phyloP scores from a whole-genome alignment of 2,329 filamentous ascomycete species.

The Tolypocladium capitatum region DNA sequence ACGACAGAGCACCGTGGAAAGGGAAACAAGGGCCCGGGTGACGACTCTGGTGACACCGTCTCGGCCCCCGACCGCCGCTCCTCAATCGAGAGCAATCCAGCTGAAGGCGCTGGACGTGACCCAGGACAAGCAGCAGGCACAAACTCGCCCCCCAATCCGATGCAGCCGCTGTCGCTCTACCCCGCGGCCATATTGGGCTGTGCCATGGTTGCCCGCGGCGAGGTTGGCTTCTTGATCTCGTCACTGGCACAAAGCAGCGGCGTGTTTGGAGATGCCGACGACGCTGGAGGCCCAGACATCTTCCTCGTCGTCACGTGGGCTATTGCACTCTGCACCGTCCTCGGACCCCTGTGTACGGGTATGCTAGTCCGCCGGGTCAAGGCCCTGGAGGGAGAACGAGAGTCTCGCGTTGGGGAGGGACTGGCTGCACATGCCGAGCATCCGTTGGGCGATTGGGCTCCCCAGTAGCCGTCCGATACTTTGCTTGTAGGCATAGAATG shows the following conservation, averaged over 20 bases:
- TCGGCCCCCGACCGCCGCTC: neutral
- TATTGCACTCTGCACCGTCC: conserved; percentile 39
- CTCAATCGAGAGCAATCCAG: neutral
- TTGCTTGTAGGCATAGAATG: too few relatives aligned
- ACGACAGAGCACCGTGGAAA: neutral
- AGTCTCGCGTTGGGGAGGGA: neutral
- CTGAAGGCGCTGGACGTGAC: neutral
- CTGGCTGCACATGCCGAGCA: neutral
- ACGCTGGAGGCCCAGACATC: conserved; percentile 21
- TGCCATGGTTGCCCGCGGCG: conserved; percentile 64
- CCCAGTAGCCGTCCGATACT: neutral
- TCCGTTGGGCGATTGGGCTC: neutral
- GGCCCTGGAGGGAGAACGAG: conserved; percentile 7
- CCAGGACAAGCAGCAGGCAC: neutral
- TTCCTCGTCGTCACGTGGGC: conserved; percentile 44
- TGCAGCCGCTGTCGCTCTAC: conserved; percentile 49
- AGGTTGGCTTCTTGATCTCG: conserved; percentile 73
- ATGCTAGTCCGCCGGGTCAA: conserved; percentile 30
- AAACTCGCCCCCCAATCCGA: conserved; percentile 10
- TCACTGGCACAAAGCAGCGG: conserved; percentile 46
- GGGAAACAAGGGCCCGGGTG: neutral
- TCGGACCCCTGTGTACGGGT: conserved; percentile 36
- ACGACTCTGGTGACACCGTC: neutral
- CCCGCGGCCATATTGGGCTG: conserved; percentile 51
- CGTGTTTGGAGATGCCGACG: conserved; percentile 14